Percentiles rank a stretch among this genome's conserved stretches.
These are phyloP conservation scores for Pythium rhizo-oryzae DNA, from an alignment of 352 stramenopile species.

Conservation along the genomic window DNA sequence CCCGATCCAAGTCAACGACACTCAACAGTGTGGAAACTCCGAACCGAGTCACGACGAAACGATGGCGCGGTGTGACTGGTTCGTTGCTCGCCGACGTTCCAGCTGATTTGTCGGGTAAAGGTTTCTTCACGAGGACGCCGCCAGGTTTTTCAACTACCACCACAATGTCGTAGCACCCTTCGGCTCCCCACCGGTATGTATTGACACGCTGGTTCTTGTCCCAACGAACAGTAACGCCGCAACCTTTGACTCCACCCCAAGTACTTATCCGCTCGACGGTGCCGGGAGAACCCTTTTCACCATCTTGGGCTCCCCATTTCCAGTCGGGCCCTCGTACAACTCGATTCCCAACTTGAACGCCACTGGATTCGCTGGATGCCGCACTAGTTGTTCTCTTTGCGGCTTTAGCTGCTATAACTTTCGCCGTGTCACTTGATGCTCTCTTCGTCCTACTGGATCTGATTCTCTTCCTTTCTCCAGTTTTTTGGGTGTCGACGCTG, in stretches of 20 bases:
- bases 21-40: constrained; percentile 46
- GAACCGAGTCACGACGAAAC: constrained; percentile 69
- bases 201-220: constrained; percentile 84
- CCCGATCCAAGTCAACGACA: constrained; percentile 53
- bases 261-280: constrained; percentile 80
- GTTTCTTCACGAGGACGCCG: constrained; percentile 48
- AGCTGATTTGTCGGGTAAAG: constrained; percentile 39
- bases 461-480: constrained; percentile 17
- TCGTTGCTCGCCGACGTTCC: constrained; percentile 11
- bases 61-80: constrained; percentile 43
- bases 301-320: constrained; percentile 86
- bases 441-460: constrained; percentile 17
- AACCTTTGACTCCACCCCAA: constrained; percentile 76
- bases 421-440: constrained; percentile 3
- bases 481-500: constrained; percentile 65
- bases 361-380: constrained; percentile 10
- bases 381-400: background rate
- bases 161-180: constrained; percentile 77
- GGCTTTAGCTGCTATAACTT: constrained; percentile 10
- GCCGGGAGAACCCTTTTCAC: constrained; percentile 53
- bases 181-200: constrained; percentile 79
- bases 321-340: constrained; percentile 75
- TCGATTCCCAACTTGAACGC: constrained; percentile 64
- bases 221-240: constrained; percentile 79
- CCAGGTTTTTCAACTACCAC: constrained; percentile 63